Base-by-base conservation (phyloP, 768 basidiomycete genomes). In the Chalciporus piperatus region DNA sequence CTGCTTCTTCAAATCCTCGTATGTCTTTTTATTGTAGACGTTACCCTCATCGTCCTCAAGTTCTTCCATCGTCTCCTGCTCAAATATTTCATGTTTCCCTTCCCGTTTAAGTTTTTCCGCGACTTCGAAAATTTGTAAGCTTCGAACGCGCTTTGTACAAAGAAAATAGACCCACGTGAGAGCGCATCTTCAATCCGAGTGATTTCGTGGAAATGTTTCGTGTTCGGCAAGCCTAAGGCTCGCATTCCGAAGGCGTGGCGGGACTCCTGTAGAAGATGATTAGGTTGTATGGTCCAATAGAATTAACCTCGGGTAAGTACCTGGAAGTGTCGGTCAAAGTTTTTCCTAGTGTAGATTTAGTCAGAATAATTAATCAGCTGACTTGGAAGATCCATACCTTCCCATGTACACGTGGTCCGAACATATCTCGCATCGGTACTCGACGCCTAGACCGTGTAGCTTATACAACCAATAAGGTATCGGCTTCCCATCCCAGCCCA, bases 381-480 rank as follows among this genome's bases (percentile, higher is more conserved):
- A 50, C 1, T 17, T 39, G 38, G 9, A 46, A 49, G 39, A 45
- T 48, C 40, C 35, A 51, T 59, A 88, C 90, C 91, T 81, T 62
- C 95, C 95, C 92, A 96, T 95, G 69, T 98, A 98, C 10, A 94
- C 89, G 66, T 89, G 89, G 66, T 95, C 95, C 13, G 92, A 94
- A 66, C 96, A 98, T 60, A 99, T 96, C 74, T 98, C 96, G 61
- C 97, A 99, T 50, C 85, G 82, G 69, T 98, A 99, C 69, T 96
- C 92, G 25, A 97, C 94, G n/a, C 97, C 97, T 33, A 98, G 77
- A 9, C 97, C 97, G 65, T 99, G 97, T 33, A 99, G 74, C 71
- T 98, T 98, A 75, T 95, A 99, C 48, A 99, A 61, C 95, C 95
- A 98, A 66, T 96, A 98, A 30, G 97, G 97, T 62, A 99, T 99